Conservation (phyloP, 2,329 filamentous ascomycete species). For the Metarhizium sp. region DNA sequence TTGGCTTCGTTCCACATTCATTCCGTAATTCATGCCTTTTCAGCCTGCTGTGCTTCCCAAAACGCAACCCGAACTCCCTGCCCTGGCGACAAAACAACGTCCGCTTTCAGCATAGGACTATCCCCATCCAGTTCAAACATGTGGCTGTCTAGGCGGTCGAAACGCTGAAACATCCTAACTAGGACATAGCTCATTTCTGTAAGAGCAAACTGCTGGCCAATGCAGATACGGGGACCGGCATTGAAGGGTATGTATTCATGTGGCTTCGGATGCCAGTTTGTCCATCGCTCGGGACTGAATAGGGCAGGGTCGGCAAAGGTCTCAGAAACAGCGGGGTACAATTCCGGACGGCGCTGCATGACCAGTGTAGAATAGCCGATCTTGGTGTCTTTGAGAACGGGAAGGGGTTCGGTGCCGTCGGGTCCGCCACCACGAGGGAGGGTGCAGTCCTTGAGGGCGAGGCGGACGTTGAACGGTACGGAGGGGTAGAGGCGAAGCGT, state of each 20-base stretch:
- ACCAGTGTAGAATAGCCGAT: constrained; percentile 40
- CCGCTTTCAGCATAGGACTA: constrained; percentile 42
- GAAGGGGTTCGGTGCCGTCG: constrained; percentile 21
- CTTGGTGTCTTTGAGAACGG: constrained; percentile 35
- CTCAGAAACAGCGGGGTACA: constrained; percentile 35
- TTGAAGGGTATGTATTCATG: constrained; percentile 48
- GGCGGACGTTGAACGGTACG: constrained; percentile 71
- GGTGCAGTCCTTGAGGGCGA: constrained; percentile 62
- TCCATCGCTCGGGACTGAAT: constrained; percentile 43
- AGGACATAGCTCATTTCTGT: constrained; percentile 58
- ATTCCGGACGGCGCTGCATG: constrained; percentile 39
- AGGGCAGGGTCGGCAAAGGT: constrained; percentile 25
- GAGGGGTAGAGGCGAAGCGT: constrained; percentile 68
- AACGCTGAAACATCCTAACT: constrained; percentile 63
- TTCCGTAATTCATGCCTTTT: constrained; percentile 11
- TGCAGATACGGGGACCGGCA: constrained; percentile 42
- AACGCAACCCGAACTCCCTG: constrained; percentile 50
- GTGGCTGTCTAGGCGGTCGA: constrained; percentile 50
- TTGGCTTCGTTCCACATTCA: not conserved
- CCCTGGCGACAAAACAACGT: constrained; percentile 51
- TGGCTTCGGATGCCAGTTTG: constrained; percentile 38
- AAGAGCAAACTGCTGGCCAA: constrained; percentile 50
- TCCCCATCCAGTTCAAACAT: constrained; percentile 48
- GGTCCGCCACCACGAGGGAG: constrained; percentile 63
- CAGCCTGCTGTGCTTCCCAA: constrained; percentile 33